These are phyloP conservation scores for Russula compacta DNA, from an alignment of 768 basidiomycete species.

Conservation along the genomic window DNA sequence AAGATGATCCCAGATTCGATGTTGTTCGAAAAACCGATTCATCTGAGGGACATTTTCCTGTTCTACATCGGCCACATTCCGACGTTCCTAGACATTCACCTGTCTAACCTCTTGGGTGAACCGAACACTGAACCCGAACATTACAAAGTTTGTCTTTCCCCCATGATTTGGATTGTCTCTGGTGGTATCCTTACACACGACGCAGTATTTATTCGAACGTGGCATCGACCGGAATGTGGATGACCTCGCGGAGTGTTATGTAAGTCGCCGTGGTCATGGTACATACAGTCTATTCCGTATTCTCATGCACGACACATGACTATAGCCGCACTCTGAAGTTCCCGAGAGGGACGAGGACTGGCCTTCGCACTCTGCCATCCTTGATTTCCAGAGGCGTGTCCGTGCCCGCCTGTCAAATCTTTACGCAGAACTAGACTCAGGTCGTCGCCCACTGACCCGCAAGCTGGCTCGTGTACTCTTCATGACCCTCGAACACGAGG, in stretches of 20 bases:
- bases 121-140: constrained; percentile 76
- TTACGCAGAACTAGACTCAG: constrained; percentile 59
- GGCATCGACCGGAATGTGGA: constrained; percentile 96
- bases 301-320: neutral
- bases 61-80: constrained; percentile 96
- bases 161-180: neutral
- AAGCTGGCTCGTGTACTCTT: constrained; percentile 72
- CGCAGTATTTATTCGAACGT: constrained; percentile 74
- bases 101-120: constrained; percentile 65
- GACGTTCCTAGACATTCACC: constrained; percentile 83
- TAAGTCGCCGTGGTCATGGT: constrained; percentile 30
- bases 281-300: neutral
- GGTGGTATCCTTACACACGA: neutral
- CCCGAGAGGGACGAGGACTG: constrained; percentile 76
- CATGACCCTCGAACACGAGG: constrained; percentile 91
- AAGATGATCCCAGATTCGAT: constrained; percentile 82
- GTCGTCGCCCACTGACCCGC: constrained; percentile 42
- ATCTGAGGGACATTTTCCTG: constrained; percentile 90
- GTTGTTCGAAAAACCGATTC: constrained; percentile 86
- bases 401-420: constrained; percentile 61
- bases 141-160: constrained; percentile 47
- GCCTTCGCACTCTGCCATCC: constrained; percentile 64
- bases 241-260: constrained; percentile 79
- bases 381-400: constrained; percentile 71
- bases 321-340: constrained; percentile 81